These are phyloP conservation scores for Alternaria viburni DNA, from an alignment of 2,329 filamentous ascomycete genomes.

Conservation along the genomic window DNA sequence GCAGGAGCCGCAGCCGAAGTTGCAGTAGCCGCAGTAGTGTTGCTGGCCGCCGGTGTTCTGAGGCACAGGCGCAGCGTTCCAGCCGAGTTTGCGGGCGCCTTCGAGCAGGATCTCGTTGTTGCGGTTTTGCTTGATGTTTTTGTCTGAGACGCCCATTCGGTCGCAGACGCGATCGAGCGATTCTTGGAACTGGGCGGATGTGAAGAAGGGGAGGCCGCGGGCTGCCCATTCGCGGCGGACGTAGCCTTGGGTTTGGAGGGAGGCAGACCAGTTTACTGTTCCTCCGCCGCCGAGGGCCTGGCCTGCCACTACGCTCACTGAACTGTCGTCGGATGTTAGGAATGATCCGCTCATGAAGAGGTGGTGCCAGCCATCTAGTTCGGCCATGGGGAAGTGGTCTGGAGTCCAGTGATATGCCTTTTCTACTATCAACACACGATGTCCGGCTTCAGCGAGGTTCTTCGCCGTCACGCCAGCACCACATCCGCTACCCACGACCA, in stretches of 20 bases:
- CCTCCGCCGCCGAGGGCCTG: conserved; percentile 85
- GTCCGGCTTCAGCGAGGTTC: conserved; percentile 76
- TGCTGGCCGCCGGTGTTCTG: conserved; percentile 78
- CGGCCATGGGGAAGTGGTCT: conserved; percentile 75
- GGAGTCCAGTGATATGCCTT: conserved; percentile 80
- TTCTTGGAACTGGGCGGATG: conserved; percentile 74
- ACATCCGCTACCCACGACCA: conserved; percentile 86
- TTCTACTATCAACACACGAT: conserved; percentile 79
- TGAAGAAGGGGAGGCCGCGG: conserved; percentile 74
- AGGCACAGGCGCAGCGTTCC: conserved; percentile 70
- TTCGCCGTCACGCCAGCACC: conserved; percentile 84
- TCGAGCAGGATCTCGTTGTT: conserved; percentile 76
- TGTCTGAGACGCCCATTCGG: conserved; percentile 75
- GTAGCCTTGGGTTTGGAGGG: conserved; percentile 72
- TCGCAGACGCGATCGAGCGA: conserved; percentile 79
- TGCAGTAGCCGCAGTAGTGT: conserved; percentile 75
- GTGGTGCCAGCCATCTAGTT: conserved; percentile 64
- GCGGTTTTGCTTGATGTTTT: conserved; percentile 73
- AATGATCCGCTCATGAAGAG: conserved; percentile 74
- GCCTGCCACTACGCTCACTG: conserved; percentile 69
- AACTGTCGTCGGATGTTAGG: conserved; percentile 57
- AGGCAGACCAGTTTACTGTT: conserved; percentile 82
- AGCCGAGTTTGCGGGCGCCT: conserved; percentile 75
- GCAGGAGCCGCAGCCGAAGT: conserved; percentile 64
- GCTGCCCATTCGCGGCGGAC: conserved; percentile 84